A percentile compares a stretch with the other conserved stretches of the same genome.
These are phyloP conservation scores for Immersiporthe knoxdaviesiana DNA, from an alignment of 2,329 filamentous ascomycete genomes.

Conservation along the genomic window DNA sequence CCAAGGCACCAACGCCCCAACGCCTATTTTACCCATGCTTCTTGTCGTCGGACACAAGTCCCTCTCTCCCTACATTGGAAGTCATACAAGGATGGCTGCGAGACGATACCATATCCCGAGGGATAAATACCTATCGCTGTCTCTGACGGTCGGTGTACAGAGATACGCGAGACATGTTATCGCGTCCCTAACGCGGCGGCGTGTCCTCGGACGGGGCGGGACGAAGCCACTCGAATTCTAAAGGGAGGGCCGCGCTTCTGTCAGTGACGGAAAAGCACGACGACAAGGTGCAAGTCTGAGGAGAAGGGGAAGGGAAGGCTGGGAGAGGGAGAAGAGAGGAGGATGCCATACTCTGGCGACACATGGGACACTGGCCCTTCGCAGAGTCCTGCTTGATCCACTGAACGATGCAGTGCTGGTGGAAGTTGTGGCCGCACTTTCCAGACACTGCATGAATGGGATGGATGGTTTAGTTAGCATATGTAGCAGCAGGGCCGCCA, in stretches of 20 bases:
- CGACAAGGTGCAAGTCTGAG: background rate
- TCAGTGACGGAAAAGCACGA: background rate
- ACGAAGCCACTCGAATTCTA: conserved; percentile 41
- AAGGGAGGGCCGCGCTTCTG: background rate
- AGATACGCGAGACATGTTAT: background rate
- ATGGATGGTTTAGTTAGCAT: background rate
- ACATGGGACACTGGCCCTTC: conserved; percentile 97
- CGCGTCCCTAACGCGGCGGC: background rate
- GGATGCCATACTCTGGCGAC: conserved; percentile 76
- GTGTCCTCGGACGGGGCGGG: background rate
- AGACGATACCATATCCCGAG: background rate
- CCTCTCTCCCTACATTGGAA: background rate
- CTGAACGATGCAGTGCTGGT: conserved; percentile 96
- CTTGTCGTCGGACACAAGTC: background rate
- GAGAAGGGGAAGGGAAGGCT: no score
- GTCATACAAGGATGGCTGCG: background rate
- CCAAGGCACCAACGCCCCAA: background rate
- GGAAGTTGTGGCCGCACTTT: conserved; percentile 96
- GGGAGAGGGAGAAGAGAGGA: background rate
- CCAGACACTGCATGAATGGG: conserved; percentile 71
- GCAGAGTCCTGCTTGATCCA: conserved; percentile 97
- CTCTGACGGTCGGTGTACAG: background rate
- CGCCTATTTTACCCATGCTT: background rate
- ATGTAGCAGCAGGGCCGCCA: no score
- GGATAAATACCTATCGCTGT: background rate